Evolutionary conservation across 2,329 filamentous ascomycete genomes (phyloP).

Genomic region (Curvularia verruculosa): DNA sequence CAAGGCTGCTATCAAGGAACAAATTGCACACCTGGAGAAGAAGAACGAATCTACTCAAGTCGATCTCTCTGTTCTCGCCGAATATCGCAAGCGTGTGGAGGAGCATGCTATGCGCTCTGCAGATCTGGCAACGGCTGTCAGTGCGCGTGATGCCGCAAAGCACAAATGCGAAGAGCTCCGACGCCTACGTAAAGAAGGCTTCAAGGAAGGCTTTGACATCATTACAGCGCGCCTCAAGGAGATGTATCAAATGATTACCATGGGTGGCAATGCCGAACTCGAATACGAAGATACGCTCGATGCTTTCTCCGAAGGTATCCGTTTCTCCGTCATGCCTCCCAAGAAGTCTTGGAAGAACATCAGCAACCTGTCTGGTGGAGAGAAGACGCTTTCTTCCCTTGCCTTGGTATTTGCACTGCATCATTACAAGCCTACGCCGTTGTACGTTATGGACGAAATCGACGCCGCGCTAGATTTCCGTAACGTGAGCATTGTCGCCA

Average conservation of each 20-base stretch:
- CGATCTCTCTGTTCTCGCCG: slow-evolving; percentile 82
- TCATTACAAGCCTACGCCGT: slow-evolving; percentile 94
- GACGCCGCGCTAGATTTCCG: slow-evolving; percentile 97
- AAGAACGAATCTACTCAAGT: slow-evolving; percentile 85
- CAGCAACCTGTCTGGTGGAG: slow-evolving; percentile 90
- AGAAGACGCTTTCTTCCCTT: slow-evolving; percentile 93
- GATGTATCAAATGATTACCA: slow-evolving; percentile 99
- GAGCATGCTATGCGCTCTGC: slow-evolving; percentile 82
- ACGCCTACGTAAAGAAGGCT: slow-evolving; percentile 87
- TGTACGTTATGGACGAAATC: slow-evolving; percentile 99
- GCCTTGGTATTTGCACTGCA: slow-evolving; percentile 97
- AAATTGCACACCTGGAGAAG: slow-evolving; percentile 71
- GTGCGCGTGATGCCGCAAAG: slow-evolving; percentile 83
- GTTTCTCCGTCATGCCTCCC: slow-evolving; percentile 98
- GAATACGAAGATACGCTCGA: slow-evolving; percentile 96
- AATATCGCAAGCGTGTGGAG: slow-evolving; percentile 84
- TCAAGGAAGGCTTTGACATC: slow-evolving; percentile 96
- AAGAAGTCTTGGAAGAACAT: slow-evolving; percentile 99
- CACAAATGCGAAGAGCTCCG: slow-evolving; percentile 91
- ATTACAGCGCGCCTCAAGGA: slow-evolving; percentile 96
- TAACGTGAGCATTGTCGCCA: slow-evolving; percentile 97
- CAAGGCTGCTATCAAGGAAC: slow-evolving; percentile 66
- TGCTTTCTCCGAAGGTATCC: slow-evolving; percentile 93
- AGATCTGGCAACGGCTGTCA: slow-evolving; percentile 80
- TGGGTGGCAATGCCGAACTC: slow-evolving; percentile 97